These are phyloP conservation scores for Diaporthe eres DNA, from an alignment of 2,329 filamentous ascomycete genomes.

Conservation along the genomic window DNA sequence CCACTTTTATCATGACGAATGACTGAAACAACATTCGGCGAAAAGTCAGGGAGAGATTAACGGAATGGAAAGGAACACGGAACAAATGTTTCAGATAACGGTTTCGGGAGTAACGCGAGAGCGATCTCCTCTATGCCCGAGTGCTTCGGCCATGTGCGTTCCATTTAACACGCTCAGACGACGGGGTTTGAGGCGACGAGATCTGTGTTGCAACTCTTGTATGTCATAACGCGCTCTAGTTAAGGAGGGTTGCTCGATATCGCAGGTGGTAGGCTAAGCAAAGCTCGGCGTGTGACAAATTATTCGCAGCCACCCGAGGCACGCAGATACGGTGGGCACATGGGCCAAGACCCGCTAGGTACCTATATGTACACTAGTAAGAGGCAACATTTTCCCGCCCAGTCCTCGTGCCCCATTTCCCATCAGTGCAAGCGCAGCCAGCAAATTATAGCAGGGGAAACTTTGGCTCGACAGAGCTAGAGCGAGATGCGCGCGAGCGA, in stretches of 20 bases:
- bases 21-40: slow-evolving; percentile 19
- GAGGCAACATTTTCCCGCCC: slow-evolving; percentile 7
- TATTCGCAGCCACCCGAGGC: slow-evolving; percentile 34
- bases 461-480: slow-evolving; percentile 19
- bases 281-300: slow-evolving; percentile 34
- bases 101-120: slow-evolving; percentile 31
- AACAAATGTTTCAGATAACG: slow-evolving; percentile 38
- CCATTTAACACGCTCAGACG: slow-evolving; percentile 25
- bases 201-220: slow-evolving; percentile 25
- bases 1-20: slow-evolving; percentile 22
- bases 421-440: slow-evolving; percentile 4
- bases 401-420: slow-evolving; percentile 18
- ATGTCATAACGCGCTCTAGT: slow-evolving; percentile 26
- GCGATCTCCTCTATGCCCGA: slow-evolving; percentile 24
- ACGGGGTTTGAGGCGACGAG: slow-evolving; percentile 10
- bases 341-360: slow-evolving; percentile 28
- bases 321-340: slow-evolving; percentile 9
- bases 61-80: slow-evolving; percentile 23
- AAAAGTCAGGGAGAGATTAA: slow-evolving; percentile 30
- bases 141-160: not conserved
- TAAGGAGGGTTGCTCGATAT: slow-evolving; percentile 28
- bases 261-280: slow-evolving; percentile 24
- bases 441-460: slow-evolving; percentile 25
- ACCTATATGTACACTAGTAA: slow-evolving; percentile 14
- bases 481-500: slow-evolving; percentile 12